These are phyloP conservation scores for Microstegium vimineum DNA, from an alignment of 176 grass and related monocot genomes.

Conservation along the genomic window DNA sequence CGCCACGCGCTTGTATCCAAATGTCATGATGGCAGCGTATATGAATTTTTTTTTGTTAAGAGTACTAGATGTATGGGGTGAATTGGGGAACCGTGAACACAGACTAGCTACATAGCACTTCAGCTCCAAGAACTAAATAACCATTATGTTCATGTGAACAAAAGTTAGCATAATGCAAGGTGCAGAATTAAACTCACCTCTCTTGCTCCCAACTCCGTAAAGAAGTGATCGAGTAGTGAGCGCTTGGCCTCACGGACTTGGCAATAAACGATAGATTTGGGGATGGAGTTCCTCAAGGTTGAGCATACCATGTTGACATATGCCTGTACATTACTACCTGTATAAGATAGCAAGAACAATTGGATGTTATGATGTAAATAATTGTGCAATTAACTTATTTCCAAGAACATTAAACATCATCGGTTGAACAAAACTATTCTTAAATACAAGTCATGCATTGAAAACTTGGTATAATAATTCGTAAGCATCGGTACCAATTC, in stretches of 20 bases:
- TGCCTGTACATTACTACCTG: constrained; percentile 74
- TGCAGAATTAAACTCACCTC: constrained; percentile 47
- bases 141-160: too few species aligned
- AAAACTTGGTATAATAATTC: neutral
- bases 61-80: too few species aligned
- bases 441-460: neutral
- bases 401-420: neutral
- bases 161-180: too few species aligned
- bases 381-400: neutral
- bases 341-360: constrained; percentile 12
- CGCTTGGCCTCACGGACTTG: constrained; percentile 97
- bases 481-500: constrained; percentile 48
- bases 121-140: neutral
- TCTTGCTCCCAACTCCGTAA: constrained; percentile 92
- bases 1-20: neutral
- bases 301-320: constrained; percentile 93
- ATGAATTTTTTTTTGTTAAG: too few species aligned
- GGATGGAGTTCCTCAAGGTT: constrained; percentile 86
- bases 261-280: constrained; percentile 89
- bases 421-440: neutral
- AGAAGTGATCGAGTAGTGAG: constrained; percentile 97
- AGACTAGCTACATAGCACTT: neutral
- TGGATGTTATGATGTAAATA: constrained; percentile 6
- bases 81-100: neutral
- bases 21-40: neutral